Base-by-base conservation (phyloP, 306 rosid species). In the Vicia villosa region DNA sequence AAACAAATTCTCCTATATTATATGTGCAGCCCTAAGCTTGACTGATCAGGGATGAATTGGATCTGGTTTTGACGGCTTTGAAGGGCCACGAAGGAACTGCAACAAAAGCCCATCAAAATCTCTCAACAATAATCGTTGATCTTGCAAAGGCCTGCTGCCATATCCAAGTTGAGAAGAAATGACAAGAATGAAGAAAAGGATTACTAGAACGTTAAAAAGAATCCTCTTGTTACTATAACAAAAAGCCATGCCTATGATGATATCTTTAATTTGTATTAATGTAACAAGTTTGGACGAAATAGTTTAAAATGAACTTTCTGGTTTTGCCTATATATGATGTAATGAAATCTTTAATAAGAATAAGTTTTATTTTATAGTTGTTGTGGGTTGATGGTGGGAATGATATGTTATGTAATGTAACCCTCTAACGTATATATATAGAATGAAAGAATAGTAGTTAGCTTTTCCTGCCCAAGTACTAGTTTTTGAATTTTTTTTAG, bases 21-120 rank as follows among this genome's bases (percentile, higher is more conserved):
- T 32, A 32, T 32, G 38, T 34, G 38, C 38, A 34, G 45, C 1
- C 12, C n/a, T n/a, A n/a, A 40, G 45, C 45, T 10, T 3, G 14
- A 11, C 3, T 11, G 5, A 2, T 49, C 8, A 49, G 55, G 55
- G 22, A 7, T 28, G 78, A 34, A 0, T 52, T 28, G 87, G 83
- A 41, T 80, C 80, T 6, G 81, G 77, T 36, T 15, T 11, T 2
- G 77, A 8, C 7, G 78, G 81, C 5, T 14, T 34, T 0, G 32
- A 1, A 3, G 76, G 57, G 1, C 89, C 88, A 34, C 72, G 79
- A 63, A 89, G 83, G 10, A 68, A 24, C 41, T 80, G 80, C 63
- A 83, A 32, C 14, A 77, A 43, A 40, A 80, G 72, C 10, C 81
- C 74, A 60, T 80, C 74, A 60, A 79, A 19, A 10, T 80, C 20